Conservation (phyloP, 805 yeast species). For the Lachancea quebecensis region DNA sequence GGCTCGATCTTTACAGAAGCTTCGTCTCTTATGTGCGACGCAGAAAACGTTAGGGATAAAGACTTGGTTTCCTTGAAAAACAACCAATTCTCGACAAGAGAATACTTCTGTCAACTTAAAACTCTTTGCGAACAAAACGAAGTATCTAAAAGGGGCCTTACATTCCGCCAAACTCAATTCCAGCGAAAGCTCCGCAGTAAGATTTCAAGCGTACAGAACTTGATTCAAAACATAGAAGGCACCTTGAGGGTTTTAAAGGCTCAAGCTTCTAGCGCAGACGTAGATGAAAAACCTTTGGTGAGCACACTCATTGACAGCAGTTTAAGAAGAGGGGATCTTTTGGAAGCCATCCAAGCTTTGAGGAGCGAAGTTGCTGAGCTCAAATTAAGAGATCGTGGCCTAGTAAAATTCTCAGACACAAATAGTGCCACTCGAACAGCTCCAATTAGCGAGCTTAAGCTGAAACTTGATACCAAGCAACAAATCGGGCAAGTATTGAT, state of each 20-base stretch:
- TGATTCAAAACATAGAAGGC: conserved; percentile 14
- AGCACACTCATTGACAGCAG: conserved; percentile 14
- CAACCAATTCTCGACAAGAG: neutral
- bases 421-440: conserved; percentile 2
- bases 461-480: conserved; percentile 20
- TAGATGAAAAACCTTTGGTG: conserved; percentile 16
- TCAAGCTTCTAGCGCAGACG: conserved; percentile 10
- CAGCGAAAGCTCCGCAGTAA: conserved; percentile 18
- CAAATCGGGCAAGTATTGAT: conserved; percentile 25
- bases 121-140: conserved; percentile 7
- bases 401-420: neutral
- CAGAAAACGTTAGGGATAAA: neutral
- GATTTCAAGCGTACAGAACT: conserved; percentile 14
- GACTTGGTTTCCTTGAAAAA: neutral
- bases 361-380: conserved; percentile 19
- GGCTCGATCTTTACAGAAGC: neutral
- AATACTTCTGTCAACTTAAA: conserved; percentile 8
- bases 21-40: neutral
- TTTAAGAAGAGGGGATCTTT: conserved; percentile 12
- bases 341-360: conserved; percentile 19
- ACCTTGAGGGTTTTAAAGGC: conserved; percentile 19
- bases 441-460: conserved; percentile 20
- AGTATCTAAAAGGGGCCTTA: conserved; percentile 12
- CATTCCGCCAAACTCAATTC: conserved; percentile 19
- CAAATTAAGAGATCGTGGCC: conserved; percentile 3